Base-by-base conservation (phyloP, 2,329 filamentous ascomycete genomes). In the Fusarium sp. region DNA sequence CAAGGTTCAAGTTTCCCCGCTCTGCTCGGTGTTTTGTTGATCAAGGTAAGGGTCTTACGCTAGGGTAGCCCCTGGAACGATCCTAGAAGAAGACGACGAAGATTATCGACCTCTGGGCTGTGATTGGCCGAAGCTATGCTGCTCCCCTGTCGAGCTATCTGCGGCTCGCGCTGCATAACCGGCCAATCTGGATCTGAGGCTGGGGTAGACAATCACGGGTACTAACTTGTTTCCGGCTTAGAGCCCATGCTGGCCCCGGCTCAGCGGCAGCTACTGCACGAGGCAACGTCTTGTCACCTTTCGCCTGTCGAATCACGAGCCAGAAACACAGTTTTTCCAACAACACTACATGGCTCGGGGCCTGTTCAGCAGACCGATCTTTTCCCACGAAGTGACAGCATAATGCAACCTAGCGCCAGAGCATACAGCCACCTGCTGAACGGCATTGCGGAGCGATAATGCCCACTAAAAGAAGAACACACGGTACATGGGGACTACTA, bases 201-300 rank as follows among this genome's bases (percentile, higher is more conserved):
- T 67, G 76, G 79, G 78, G 69, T 57, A 69, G 28, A 63, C 58
- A 59, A 54, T 49, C 65, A 72, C 28, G 14, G 3, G 8, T 7
- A 5, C 66, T 57, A 69, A 49, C 13, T 38, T 14, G 3, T 2
- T 52, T 40, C 8, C 1, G 61, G 36, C 9, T 13, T 52, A 63
- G 48, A 11, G 4, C 15, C 7, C 4, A 3, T 3, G 5, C 2
- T 5, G 17, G 71, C 57, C 76, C 78, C 63, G 76, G 76, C 63
- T 51, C 55, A 57, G 69, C 69, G 72, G 73, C 69, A 72, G 70
- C 76, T 77, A 77, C 78, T 84, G 82, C 82, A 83, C 79, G 77
- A 79, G 78, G 76, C 77, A 78, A 73, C 66, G 69, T 76, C 70
- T 82, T 79, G 79, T 85, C 83, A 85, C 83, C 66, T 63, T 31